Conservation (phyloP, 345 rosid species). For the Sisymbrium irio region DNA sequence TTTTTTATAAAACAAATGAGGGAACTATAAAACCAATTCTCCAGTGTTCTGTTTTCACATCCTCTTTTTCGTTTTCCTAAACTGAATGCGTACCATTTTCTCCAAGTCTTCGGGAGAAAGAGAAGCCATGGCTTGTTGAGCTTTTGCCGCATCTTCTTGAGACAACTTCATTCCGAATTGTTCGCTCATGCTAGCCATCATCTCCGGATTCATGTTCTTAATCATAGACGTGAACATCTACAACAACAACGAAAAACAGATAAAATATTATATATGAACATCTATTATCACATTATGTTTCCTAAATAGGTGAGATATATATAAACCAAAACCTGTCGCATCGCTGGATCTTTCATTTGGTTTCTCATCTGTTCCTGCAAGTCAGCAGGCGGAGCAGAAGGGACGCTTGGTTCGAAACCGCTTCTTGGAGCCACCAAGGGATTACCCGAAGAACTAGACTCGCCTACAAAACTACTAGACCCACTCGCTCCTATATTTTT, state of each 20-base stretch:
- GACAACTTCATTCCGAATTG: constrained; percentile 87
- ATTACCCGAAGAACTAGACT: constrained; percentile 51
- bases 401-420: constrained; percentile 48
- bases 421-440: constrained; percentile 42
- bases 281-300: constrained; percentile 1
- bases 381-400: constrained; percentile 55
- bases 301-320: neutral
- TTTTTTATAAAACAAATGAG: neutral
- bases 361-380: constrained; percentile 89
- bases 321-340: constrained; percentile 59
- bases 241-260: constrained; percentile 5
- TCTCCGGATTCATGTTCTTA: constrained; percentile 88
- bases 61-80: neutral
- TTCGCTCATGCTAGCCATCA: constrained; percentile 95
- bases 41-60: neutral
- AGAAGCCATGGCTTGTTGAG: constrained; percentile 91
- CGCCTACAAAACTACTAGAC: constrained; percentile 36
- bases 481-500: constrained; percentile 37
- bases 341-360: constrained; percentile 95
- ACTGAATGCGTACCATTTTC: constrained; percentile 55
- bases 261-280: neutral
- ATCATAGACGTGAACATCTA: constrained; percentile 91
- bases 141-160: constrained; percentile 79
- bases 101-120: constrained; percentile 81
- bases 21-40: neutral